Percentiles rank a stretch among this genome's conserved stretches.
Evolutionary conservation across 163 green algal genomes (phyloP).

Genomic region (Trebouxiophyceae sp.): DNA sequence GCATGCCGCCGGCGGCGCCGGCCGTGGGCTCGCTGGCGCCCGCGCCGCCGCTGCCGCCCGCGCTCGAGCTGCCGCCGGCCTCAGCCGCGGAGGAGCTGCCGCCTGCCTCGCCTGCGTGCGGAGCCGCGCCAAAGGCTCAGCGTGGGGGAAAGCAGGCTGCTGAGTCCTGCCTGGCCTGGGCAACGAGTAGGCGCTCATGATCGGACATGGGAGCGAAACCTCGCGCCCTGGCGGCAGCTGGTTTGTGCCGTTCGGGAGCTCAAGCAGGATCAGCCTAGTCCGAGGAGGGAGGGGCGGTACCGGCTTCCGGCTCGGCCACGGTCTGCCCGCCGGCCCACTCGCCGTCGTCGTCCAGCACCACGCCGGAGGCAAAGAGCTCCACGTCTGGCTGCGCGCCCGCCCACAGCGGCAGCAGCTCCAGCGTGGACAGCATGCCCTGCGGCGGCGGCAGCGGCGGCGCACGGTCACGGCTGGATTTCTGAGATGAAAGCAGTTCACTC

Average conservation of each 20-base stretch:
- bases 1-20: conserved; percentile 42
- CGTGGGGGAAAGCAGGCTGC: too few species aligned
- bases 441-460: too few species aligned
- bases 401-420: conserved; percentile 92
- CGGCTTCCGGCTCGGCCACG: conserved; percentile 12
- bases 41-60: background rate
- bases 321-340: conserved; percentile 60
- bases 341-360: conserved; percentile 65
- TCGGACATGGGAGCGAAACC: too few species aligned
- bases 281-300: background rate
- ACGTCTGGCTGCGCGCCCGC: conserved; percentile 71
- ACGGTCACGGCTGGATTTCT: too few species aligned
- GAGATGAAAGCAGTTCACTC: too few species aligned
- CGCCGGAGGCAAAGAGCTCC: conserved; percentile 70
- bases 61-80: background rate
- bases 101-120: too few species aligned
- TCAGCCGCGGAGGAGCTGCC: too few species aligned
- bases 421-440: conserved; percentile 59
- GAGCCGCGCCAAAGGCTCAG: too few species aligned
- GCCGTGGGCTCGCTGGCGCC: conserved; percentile 1
- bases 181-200: too few species aligned
- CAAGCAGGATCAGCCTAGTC: background rate
- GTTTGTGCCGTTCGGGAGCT: background rate
- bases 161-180: too few species aligned
- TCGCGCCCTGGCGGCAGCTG: too few species aligned